Evolutionary conservation across 805 yeast genomes (phyloP).

Genomic region (Candida methanosorbosa): DNA sequence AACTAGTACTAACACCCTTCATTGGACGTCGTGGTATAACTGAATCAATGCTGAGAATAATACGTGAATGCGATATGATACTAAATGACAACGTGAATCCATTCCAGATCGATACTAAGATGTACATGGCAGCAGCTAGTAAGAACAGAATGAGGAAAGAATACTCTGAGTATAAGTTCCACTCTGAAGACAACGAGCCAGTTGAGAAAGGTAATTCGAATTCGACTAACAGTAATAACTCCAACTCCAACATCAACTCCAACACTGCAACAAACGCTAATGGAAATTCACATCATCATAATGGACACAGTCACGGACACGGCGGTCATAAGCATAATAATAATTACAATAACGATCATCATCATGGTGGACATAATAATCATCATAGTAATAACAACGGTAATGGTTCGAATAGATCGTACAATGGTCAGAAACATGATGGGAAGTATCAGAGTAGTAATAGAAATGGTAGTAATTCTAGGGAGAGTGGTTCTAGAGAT

Average conservation of each 20-base stretch:
- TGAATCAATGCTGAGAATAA: conserved; percentile 35
- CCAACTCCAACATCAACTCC: too few relatives aligned
- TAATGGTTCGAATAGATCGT: too few relatives aligned
- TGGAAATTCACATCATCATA: too few relatives aligned
- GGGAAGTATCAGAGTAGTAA: too few relatives aligned
- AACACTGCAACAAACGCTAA: background rate
- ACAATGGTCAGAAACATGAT: too few relatives aligned
- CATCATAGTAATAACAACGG: background rate
- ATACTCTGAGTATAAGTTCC: too few relatives aligned
- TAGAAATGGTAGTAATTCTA: too few relatives aligned
- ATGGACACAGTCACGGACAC: too few relatives aligned
- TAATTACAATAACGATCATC: conserved; percentile 2
- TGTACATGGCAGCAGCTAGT: background rate
- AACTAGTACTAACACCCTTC: conserved; percentile 29
- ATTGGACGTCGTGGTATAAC: conserved; percentile 36
- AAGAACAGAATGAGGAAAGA: background rate
- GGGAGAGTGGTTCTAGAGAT: too few relatives aligned
- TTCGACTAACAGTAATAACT: too few relatives aligned
- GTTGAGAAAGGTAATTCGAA: background rate
- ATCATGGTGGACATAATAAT: conserved; percentile 1
- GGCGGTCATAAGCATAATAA: conserved; percentile 1
- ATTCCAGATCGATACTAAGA: conserved; percentile 23
- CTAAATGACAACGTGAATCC: conserved; percentile 28
- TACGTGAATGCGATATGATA: conserved; percentile 39
- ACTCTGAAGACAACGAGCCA: background rate